Evolutionary conservation across 2,329 filamentous ascomycete genomes (phyloP), one percentile per base, ranked within the genome.

Genomic region (Akanthomyces lecanii): DNA sequence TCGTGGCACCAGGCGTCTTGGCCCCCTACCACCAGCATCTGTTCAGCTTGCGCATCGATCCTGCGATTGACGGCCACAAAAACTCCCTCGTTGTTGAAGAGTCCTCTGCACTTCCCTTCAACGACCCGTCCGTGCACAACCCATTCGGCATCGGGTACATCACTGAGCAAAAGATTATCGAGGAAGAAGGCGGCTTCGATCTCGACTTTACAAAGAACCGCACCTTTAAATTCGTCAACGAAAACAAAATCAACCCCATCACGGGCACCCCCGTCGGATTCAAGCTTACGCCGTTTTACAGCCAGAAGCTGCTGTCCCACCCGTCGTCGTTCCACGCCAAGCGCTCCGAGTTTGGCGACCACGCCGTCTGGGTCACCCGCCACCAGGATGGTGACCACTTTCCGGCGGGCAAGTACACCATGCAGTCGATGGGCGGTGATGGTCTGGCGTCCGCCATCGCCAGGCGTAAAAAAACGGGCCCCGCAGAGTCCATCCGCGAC

Each of bases 21-120:
- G 87, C 87, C 0, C 84, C 85, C 25, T 87, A 89, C 69, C 87
- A 90, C 64, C 87, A 90, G 69, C 86, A 90, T 71, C 78, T 90
- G 44, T 89, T 90, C 69, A 81, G 78, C n/a, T 71, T 86, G 36
- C 80, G 86, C 0, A 82, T 89, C n/a, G 87, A 90, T 67, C 85
- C 86, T 0, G 82, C 84, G 2, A 77, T 89, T 47, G 85, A 89
- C 67, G 85, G 85, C 0, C 76, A 82, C 67, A 70, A 73, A 1
- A 89, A 88, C 70, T 82, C 83, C 0, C 72, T 87, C 1, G 69
- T 74, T 1, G 64, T 76, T 0, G 75, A 79, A 30, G 76, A 79
- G 44, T 72, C 73, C 1, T 66, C 71, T 7, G 54, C 77, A 0
- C 75, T 87, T 68, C 79, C 82, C 0, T 73, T 79, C 62, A 64